Conservation (phyloP, 1,284 basidiomycete genomes). For the Sparassis latifolia region DNA sequence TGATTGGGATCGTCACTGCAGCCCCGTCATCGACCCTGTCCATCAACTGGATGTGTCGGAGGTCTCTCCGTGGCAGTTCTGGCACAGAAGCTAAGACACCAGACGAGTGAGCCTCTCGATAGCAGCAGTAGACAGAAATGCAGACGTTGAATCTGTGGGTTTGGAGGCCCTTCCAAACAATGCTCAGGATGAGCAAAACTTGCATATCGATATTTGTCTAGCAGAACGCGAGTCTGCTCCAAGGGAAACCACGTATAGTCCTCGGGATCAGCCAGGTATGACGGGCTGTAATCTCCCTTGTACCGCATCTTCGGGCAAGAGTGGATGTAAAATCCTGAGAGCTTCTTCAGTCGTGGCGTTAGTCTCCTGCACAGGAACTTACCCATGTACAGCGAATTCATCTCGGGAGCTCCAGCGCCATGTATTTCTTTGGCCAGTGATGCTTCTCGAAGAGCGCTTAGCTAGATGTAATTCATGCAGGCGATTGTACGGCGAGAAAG, state of each 20-base stretch:
- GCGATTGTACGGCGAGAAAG: background rate
- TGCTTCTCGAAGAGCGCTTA: conserved; percentile 79
- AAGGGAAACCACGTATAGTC: conserved; percentile 75
- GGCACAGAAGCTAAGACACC: background rate
- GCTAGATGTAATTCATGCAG: conserved; percentile 31
- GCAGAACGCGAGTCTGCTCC: conserved; percentile 46
- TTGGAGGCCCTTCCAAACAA: conserved; percentile 30
- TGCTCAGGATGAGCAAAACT: conserved; percentile 61
- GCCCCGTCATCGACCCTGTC: conserved; percentile 1
- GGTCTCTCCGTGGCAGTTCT: conserved; percentile 6
- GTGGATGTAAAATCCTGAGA: conserved; percentile 84
- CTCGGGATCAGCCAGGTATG: conserved; percentile 86
- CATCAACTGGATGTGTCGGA: conserved; percentile 3
- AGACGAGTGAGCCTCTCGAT: no score
- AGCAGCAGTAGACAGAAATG: no score
- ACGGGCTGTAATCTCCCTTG: conserved; percentile 90
- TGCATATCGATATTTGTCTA: conserved; percentile 64
- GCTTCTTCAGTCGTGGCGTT: background rate
- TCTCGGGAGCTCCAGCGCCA: conserved; percentile 53
- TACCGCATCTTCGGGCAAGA: conserved; percentile 95
- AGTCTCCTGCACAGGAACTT: conserved; percentile 12
- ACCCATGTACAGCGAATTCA: conserved; percentile 85
- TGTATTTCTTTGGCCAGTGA: conserved; percentile 69
- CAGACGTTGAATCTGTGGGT: no score
- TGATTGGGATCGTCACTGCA: background rate